phyloP scores from a whole-genome alignment of 2,329 filamentous ascomycete species.

The Aspergillus spinulosporus region DNA sequence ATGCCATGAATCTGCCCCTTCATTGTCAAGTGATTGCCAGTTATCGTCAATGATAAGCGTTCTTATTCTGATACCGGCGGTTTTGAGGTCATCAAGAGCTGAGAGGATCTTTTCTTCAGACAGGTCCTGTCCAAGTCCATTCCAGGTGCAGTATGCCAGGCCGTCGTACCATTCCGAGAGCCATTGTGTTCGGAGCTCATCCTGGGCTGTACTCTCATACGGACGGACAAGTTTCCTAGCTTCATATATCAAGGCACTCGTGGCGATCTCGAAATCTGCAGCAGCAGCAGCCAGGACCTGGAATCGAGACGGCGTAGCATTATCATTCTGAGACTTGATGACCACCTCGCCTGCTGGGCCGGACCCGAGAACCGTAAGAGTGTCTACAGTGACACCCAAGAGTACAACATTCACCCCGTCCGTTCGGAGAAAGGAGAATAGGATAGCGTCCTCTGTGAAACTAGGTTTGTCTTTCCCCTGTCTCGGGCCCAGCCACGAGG shows the following conservation, averaged over 20 bases:
- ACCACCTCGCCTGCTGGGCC: conserved; percentile 65
- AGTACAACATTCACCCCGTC: conserved; percentile 75
- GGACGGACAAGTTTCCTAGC: conserved; percentile 65
- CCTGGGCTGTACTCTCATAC: conserved; percentile 37
- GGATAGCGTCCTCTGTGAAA: conserved; percentile 73
- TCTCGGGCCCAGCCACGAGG: conserved; percentile 83
- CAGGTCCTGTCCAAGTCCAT: conserved; percentile 79
- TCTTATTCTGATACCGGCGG: conserved; percentile 72
- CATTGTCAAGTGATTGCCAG: conserved; percentile 76
- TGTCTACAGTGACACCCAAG: conserved; percentile 72
- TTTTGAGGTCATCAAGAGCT: conserved; percentile 70
- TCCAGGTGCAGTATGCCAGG: conserved; percentile 96
- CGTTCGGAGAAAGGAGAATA: conserved; percentile 73
- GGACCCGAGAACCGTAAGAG: conserved; percentile 68
- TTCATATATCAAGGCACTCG: conserved; percentile 82
- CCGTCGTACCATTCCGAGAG: conserved; percentile 88
- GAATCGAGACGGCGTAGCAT: conserved; percentile 54
- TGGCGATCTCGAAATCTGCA: conserved; percentile 70
- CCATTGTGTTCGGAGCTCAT: conserved; percentile 57
- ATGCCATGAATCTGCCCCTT: conserved; percentile 54
- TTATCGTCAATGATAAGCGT: conserved; percentile 96
- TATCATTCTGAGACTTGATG: conserved; percentile 72
- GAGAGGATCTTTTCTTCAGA: conserved; percentile 76
- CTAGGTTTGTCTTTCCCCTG: conserved; percentile 70
- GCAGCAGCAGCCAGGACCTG: conserved; percentile 71